Conservation (phyloP, 1,284 basidiomycete genomes). For the Ceratobasidium sp. region DNA sequence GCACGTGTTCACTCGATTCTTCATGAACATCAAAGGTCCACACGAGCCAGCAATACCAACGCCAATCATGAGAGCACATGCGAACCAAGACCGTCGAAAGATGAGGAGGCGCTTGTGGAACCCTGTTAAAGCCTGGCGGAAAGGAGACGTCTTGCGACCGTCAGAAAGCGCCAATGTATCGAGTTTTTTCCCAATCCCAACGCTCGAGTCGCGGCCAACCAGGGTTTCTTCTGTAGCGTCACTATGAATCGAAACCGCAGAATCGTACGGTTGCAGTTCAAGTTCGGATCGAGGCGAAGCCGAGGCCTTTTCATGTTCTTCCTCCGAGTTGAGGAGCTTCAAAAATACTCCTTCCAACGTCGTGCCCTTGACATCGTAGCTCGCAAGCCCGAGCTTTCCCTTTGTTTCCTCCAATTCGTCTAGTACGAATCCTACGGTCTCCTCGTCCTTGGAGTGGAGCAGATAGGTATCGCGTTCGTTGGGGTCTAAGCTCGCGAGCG, state of each 20-base stretch:
- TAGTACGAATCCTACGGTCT: constrained; percentile 62
- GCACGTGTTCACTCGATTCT: constrained; percentile 60
- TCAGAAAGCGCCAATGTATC: constrained; percentile 55
- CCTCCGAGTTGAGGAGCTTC: constrained; percentile 63
- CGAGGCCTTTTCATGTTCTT: neutral
- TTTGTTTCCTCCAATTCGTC: constrained; percentile 60
- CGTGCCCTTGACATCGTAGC: constrained; percentile 73
- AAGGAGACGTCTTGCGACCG: constrained; percentile 60
- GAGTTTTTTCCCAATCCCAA: neutral
- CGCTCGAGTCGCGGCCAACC: neutral
- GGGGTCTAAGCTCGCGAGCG: constrained; percentile 56
- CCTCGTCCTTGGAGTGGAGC: constrained; percentile 64
- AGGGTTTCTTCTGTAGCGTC: neutral
- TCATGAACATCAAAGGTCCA: constrained; percentile 70
- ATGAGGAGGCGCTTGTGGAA: constrained; percentile 74
- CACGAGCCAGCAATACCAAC: constrained; percentile 70
- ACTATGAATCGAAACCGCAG: constrained; percentile 15
- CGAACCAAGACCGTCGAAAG: constrained; percentile 70
- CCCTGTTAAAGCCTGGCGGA: constrained; percentile 70
- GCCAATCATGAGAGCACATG: constrained; percentile 65
- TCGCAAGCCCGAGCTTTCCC: constrained; percentile 52
- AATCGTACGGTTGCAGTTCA: constrained; percentile 46
- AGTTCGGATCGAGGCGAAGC: neutral
- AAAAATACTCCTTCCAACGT: constrained; percentile 84
- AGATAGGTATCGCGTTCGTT: constrained; percentile 59